Evolutionary conservation across 768 basidiomycete genomes (phyloP).

Genomic region (Suillus decipiens): DNA sequence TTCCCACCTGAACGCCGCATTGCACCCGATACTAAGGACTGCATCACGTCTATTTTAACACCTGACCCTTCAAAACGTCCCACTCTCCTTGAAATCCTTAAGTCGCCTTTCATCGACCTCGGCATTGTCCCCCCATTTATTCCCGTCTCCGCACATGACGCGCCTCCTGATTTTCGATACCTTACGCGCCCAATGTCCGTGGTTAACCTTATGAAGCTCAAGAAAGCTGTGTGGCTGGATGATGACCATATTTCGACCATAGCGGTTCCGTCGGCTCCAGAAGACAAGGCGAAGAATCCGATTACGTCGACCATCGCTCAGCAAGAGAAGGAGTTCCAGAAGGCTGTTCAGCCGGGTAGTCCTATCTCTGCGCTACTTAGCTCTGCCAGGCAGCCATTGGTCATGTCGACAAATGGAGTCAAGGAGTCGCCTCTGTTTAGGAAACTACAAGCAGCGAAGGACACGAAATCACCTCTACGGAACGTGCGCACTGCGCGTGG

Average conservation of each 20-base stretch:
- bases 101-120: constrained; percentile 79
- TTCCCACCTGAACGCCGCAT: constrained; percentile 80
- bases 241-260: constrained; percentile 53
- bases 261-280: constrained; percentile 40
- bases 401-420: constrained; percentile 56
- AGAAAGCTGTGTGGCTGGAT: constrained; percentile 64
- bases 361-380: constrained; percentile 91
- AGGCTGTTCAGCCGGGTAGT: constrained; percentile 91
- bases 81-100: constrained; percentile 80
- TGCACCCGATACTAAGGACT: constrained; percentile 68
- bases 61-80: constrained; percentile 83
- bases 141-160: constrained; percentile 75
- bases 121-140: constrained; percentile 84
- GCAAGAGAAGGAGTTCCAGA: constrained; percentile 96
- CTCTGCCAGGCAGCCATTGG: constrained; percentile 84
- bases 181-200: constrained; percentile 62
- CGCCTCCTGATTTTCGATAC: constrained; percentile 72
- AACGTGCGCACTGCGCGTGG: constrained; percentile 40
- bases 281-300: constrained; percentile 36
- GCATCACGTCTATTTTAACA: constrained; percentile 85
- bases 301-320: constrained; percentile 68
- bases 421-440: constrained; percentile 41
- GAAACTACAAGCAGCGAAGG: constrained; percentile 58
- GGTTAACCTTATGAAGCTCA: constrained; percentile 68
- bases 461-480: constrained; percentile 55